Conservation (phyloP, 2,329 filamentous ascomycete genomes). For the Grosmannia penicillata region DNA sequence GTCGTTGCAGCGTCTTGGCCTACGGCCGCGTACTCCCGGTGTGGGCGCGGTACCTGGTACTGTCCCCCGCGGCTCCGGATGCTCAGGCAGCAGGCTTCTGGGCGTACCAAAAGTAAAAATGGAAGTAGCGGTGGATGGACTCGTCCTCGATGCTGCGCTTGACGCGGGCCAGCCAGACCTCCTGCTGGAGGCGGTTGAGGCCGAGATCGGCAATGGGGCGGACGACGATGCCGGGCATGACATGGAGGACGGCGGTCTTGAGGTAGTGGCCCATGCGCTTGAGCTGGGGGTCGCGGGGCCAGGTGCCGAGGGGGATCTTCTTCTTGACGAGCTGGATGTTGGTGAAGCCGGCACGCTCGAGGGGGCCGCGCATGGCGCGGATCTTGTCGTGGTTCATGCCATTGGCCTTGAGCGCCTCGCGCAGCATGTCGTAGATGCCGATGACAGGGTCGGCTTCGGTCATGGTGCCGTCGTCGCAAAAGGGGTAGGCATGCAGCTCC, state of each 20-base stretch:
- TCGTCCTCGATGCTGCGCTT: conserved; percentile 19
- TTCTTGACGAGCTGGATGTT: conserved; percentile 23
- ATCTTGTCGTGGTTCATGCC: conserved; percentile 20
- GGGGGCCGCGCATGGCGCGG: conserved; percentile 17
- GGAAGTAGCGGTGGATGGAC: conserved; percentile 23
- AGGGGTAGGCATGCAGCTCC: conserved; percentile 25
- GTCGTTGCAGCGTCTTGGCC: too few species aligned
- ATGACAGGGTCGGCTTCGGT: conserved; percentile 21
- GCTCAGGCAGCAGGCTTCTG: too few species aligned
- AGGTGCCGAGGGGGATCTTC: conserved; percentile 29
- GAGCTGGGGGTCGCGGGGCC: conserved; percentile 23
- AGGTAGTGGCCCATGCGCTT: conserved; percentile 25
- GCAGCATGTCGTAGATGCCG: conserved; percentile 15
- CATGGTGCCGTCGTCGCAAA: conserved; percentile 30
- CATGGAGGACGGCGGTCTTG: conserved; percentile 20
- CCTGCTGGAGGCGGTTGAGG: conserved; percentile 17
- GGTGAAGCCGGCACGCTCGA: conserved; percentile 26
- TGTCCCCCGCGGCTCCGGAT: conserved; percentile 1
- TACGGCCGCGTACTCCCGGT: too few species aligned
- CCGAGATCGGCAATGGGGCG: conserved; percentile 22
- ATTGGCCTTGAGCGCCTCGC: conserved; percentile 16
- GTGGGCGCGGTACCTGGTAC: too few species aligned
- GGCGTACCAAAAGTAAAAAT: conserved; percentile 23
- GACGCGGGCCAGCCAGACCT: conserved; percentile 17
- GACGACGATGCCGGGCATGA: conserved; percentile 20